Percentiles rank a stretch among this genome's conserved stretches.
These are phyloP conservation scores for Mucor plumbeus DNA, from an alignment of 371 early-diverging fungal species.

Conservation along the genomic window DNA sequence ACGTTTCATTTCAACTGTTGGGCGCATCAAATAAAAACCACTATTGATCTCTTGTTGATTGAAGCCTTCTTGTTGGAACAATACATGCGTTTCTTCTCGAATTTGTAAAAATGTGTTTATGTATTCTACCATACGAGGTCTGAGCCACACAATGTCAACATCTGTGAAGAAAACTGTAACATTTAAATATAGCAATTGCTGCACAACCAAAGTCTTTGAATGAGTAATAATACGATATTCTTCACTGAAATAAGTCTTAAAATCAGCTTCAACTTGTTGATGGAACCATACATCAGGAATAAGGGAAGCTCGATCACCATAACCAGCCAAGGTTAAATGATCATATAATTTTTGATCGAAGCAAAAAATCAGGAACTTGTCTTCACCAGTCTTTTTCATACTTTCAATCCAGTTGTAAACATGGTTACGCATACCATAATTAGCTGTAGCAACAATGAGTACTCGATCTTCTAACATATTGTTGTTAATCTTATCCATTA, in stretches of 20 bases:
- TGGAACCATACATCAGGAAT: constrained; percentile 52
- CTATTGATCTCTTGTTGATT: constrained; percentile 40
- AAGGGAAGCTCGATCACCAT: constrained; percentile 33
- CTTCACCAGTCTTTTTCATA: constrained; percentile 38
- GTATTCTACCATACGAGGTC: constrained; percentile 40
- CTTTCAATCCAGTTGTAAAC: constrained; percentile 59
- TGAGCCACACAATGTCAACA: constrained; percentile 49
- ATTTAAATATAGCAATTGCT: constrained; percentile 44
- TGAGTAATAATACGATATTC: constrained; percentile 51
- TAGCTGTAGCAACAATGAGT: constrained; percentile 48
- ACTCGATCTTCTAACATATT: constrained; percentile 41
- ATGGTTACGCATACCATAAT: constrained; percentile 55
- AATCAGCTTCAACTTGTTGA: constrained; percentile 41
- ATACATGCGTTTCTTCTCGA: constrained; percentile 41
- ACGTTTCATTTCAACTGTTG: constrained; percentile 36
- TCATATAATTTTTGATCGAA: constrained; percentile 45
- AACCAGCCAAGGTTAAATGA: constrained; percentile 39
- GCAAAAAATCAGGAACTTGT: constrained; percentile 50
- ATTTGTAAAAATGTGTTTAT: constrained; percentile 33
- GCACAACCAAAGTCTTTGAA: constrained; percentile 47
- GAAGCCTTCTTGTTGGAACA: constrained; percentile 48
- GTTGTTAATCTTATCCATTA: constrained; percentile 40
- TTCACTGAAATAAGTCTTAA: constrained; percentile 46
- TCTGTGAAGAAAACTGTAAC: constrained; percentile 48
- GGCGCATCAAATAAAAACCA: constrained; percentile 51